Evolutionary conservation across 805 yeast species (phyloP), one percentile per base, ranked within the genome.

Genomic region (Saccharomycodes ludwigii): DNA sequence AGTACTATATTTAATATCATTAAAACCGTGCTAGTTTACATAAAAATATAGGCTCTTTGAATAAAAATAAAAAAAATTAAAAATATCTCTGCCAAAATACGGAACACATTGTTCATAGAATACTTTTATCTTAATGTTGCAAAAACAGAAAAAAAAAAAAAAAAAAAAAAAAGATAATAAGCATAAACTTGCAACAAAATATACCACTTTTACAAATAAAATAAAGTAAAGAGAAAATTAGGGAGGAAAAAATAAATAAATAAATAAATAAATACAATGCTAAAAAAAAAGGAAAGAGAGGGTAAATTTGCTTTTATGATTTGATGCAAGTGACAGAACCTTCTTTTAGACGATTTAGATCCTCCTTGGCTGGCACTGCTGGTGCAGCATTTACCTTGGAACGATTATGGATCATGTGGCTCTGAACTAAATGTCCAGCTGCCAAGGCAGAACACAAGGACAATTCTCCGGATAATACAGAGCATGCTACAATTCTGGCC

Each of bases 391-490:
- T 35, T 12, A 59, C 46, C 36, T 66, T 68, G 33, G 73, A 68
- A 58, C 98, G 76, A 65, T 91, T 91, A 52, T 80, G 95, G 37
- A 74, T 76, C 98, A 91, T 91, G 59, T 91, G 99, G 44, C 94
- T 79, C 64, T 84, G 94, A 23, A 91, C 99, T 47, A 91, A 69
- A 61, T 91, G 99, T 29, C 99, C 99, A 18, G 97, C 97, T 7
- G 97, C 97, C 43, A 91, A 71, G 1, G 99, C 99, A 30, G 95
- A 71, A 61, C 94, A 80, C 44, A 91, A 68, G 2, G 97, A 88
- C 35, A 91, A 67, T 58, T 91, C 99, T 27, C 95, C 96, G 0
- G 97, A 95, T 46, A 91, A 71, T 13, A 91, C 98, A 21, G 93
- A 86, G 31, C 93, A 75, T 1, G 98, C 98, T 35, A 91, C 84